Evolutionary conservation across 202 grass and related monocot genomes (phyloP).

Genomic region (Dendrocalamus latiflorus): DNA sequence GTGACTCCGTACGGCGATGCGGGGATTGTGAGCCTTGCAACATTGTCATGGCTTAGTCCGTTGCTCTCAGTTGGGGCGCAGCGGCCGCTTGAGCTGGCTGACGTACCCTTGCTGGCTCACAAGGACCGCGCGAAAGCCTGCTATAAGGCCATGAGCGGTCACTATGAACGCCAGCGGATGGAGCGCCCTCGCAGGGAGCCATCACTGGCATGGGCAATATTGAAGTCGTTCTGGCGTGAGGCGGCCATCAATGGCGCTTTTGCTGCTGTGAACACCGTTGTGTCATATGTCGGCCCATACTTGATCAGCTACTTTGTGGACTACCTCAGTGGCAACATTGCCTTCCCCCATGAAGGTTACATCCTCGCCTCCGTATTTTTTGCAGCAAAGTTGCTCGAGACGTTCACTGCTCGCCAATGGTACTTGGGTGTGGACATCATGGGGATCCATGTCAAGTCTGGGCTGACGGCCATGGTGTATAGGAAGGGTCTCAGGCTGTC

Average conservation of each 20-base stretch:
- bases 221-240: constrained; percentile 78
- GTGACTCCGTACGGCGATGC: constrained; percentile 73
- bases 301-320: constrained; percentile 94
- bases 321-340: constrained; percentile 86
- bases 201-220: constrained; percentile 66
- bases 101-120: constrained; percentile 75
- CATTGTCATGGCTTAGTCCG: constrained; percentile 64
- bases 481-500: constrained; percentile 89
- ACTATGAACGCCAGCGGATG: constrained; percentile 62
- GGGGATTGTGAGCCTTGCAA: constrained; percentile 72
- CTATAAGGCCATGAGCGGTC: constrained; percentile 69
- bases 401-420: constrained; percentile 88
- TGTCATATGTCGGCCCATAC: constrained; percentile 86
- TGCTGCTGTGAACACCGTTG: constrained; percentile 76
- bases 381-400: constrained; percentile 73
- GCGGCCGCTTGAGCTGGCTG: constrained; percentile 70
- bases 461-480: constrained; percentile 90
- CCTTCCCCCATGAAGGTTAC: constrained; percentile 87
- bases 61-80: constrained; percentile 70
- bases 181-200: constrained; percentile 48
- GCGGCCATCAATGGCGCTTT: constrained; percentile 63
- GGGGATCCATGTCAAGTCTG: constrained; percentile 98
- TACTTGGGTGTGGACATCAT: constrained; percentile 93
- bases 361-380: constrained; percentile 86
- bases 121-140: constrained; percentile 82